These are phyloP conservation scores for Pleoardoris graminearum DNA, from an alignment of 2,329 filamentous ascomycete species.

Conservation along the genomic window DNA sequence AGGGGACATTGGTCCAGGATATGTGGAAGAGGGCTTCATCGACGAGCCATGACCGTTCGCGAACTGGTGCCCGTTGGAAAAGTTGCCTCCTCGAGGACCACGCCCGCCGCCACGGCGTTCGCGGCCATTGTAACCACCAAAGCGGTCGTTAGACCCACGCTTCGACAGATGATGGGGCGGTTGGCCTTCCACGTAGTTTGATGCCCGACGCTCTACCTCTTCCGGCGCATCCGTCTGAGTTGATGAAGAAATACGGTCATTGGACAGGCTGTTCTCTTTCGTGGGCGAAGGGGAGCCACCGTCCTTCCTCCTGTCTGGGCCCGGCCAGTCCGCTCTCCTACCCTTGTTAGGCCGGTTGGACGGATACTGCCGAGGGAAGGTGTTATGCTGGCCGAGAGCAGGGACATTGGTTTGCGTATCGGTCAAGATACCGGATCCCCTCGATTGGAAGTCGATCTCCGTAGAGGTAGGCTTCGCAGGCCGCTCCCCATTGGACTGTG, in stretches of 20 bases:
- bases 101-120: slow-evolving; percentile 55
- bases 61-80: slow-evolving; percentile 43
- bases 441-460: slow-evolving; percentile 31
- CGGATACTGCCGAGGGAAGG: slow-evolving; percentile 37
- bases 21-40: slow-evolving; percentile 36
- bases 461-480: slow-evolving; percentile 24
- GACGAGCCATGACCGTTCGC: slow-evolving; percentile 46
- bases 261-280: slow-evolving; percentile 35
- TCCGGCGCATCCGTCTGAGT: slow-evolving; percentile 40
- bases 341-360: slow-evolving; percentile 33
- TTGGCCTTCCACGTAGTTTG: slow-evolving; percentile 33
- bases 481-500: slow-evolving; percentile 30
- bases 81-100: slow-evolving; percentile 48
- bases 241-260: slow-evolving; percentile 36
- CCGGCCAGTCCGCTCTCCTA: slow-evolving; percentile 35
- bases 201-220: slow-evolving; percentile 37
- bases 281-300: slow-evolving; percentile 32
- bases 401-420: slow-evolving; percentile 16
- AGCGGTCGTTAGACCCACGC: slow-evolving; percentile 31
- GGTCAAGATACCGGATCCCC: slow-evolving; percentile 22
- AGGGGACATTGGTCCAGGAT: slow-evolving; percentile 44
- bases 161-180: slow-evolving; percentile 34
- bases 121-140: slow-evolving; percentile 44
- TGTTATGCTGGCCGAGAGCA: slow-evolving; percentile 26
- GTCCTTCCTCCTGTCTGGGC: slow-evolving; percentile 39